Evolutionary conservation across 1,284 basidiomycete genomes (phyloP), one percentile per base, ranked within the genome.

Genomic region (Trametes hirsuta): DNA sequence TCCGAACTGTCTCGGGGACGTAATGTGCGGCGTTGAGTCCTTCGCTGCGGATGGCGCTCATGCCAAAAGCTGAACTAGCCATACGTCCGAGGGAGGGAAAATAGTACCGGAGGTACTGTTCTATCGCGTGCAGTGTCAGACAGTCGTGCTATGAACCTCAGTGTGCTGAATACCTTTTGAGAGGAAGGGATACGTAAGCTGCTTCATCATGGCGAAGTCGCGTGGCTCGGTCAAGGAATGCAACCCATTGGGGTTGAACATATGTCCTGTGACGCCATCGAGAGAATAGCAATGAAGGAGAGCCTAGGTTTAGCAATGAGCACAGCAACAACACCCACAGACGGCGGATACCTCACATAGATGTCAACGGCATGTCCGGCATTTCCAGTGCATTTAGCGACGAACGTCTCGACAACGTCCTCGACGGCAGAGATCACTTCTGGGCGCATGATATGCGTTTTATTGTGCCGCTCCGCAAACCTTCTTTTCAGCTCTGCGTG

Each of bases 401-500:
- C 51, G 37, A 70, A 69, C 2, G 58, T 49, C 2, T 59, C 55
- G 4, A 60, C 69, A 11, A 56, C 61, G 21, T 69, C 66, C 48
- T 64, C 53, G 24, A 70, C 58, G 4, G 61, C 53, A 15, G 48
- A 59, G 0, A 59, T 37, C n/a, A 62, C 57, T 11, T 66, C 63
- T 1, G 66, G 63, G 15, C 62, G 64, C 61, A 62, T 67, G 35
- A 70, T 52, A 37, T 62, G 60, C 6, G 47, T 44, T 53, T 68
- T 70, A 55, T 57, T 66, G 53, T 70, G 69, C 18, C 66, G 62
- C 18, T 69, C 69, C 1, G 66, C 62, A 44, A 70, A 66, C 2
- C 59, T 55, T 49, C 62, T 68, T 59, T 68, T 70, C 22, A 46
- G 49, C 11, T 62, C 65, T 5, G 65, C 65, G 45, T 70, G 69